Base-by-base conservation (phyloP, 2,329 filamentous ascomycete genomes). In the Ophiostoma himal-ulmi region DNA sequence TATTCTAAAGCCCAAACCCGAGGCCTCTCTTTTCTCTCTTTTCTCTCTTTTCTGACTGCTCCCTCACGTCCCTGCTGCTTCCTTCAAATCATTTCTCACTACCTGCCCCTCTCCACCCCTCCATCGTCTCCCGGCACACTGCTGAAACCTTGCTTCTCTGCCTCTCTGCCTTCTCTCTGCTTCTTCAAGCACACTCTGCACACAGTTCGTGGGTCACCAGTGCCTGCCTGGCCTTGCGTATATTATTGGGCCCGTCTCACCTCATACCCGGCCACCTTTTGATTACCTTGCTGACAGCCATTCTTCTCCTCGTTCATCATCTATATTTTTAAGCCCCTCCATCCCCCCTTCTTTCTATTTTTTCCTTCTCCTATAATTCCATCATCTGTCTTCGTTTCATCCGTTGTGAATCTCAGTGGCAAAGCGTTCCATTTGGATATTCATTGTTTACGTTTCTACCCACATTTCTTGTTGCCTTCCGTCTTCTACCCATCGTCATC, bases 31-130 rank as follows among this genome's bases (percentile, higher is more conserved):
- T 20, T 17, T 52, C 17, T 52, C 14, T 13, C 5, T 37, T 65
- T 17, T 30, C 30, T 36, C 60, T 36, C 14, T 30, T 30, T 64
- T 10, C 34, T 37, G 34, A 37, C 60, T 20, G 30, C 60, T 17
- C 68, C 36, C 48, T 67, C 44, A n/a, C 17, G 44, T 62, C 30
- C 14, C 20, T 62, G 5, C 39, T 62, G 11, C 54, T 10, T 52
- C 17, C 22, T 44, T 67, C 37, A 67, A 13, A n/a, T 11, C 30
- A 20, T 14, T 14, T 11, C 4, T 65, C 26, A 62, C 57, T 39
- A 17, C 36, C 36, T 13, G 14, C 36, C 62, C 62, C 62, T 65
- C 62, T 36, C 36, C 62, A 65, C 62, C 62, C 62, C 62, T 65
- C 62, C 62, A 65, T 65, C 36, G 34, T 37, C 60, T 64, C 11